Base-by-base conservation (phyloP, 1,284 basidiomycete genomes). In the Trichosporon faecale region DNA sequence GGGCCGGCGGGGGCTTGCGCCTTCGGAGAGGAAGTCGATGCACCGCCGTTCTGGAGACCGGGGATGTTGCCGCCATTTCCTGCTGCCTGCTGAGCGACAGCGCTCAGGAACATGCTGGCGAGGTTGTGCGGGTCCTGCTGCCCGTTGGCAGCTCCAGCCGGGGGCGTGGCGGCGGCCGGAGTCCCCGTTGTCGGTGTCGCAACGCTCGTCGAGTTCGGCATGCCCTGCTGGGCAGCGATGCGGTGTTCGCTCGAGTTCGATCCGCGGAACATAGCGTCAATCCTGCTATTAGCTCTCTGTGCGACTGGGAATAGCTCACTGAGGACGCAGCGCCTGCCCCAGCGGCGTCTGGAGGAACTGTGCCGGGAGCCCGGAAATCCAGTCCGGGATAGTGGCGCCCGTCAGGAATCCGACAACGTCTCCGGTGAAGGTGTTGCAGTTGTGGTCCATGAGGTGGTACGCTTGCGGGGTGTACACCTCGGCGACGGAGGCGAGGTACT, bases 291-390 rank as follows among this genome's bases (percentile, higher is more conserved):
- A 61, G 57, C 57, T 61, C 1, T n/a, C 18, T 7, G 57, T 29
- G 8, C 3, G 2, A 18, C 55, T n/a, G n/a, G n/a, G n/a, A 18
- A 3, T 9, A 61, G 57, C 57, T 61, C 18, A 61, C 57, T 61
- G 57, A 29, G 57, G 57, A 2, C 57, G 57, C 16, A 96, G 86
- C 2, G 91, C 89, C n/a, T 89, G 88, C 6, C 94, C 95, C 72
- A 97, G 93, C 0, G 94, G 92, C 0, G 94, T 96, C 0, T 92
- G 90, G 25, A 97, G 87, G 81, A 97, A 95, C 76, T 96, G 57
- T 29, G 21, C 29, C 29, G 57, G 57, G 9, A 61, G 57, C 6
- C 57, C 57, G 3, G 57, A n/a, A 72, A 95, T 92, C 85, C 89
- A 93, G 0, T 86, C 76, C 3, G 94, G 93, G 72, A 95, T 91